Conservation (phyloP, 2,329 filamentous ascomycete species). For the Xylariaceae sp. region DNA sequence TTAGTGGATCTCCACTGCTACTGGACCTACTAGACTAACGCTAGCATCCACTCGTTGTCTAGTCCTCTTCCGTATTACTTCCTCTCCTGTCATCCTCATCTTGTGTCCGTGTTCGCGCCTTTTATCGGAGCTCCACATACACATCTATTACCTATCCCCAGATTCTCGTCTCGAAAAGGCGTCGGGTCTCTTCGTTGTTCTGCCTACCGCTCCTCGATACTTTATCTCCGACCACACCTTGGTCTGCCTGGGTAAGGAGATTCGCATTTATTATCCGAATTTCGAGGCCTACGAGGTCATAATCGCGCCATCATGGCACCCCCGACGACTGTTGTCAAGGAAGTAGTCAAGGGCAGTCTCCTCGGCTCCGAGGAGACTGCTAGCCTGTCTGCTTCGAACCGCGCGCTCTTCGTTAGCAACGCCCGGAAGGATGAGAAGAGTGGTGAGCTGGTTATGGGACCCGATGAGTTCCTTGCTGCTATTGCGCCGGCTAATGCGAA, state of each 20-base stretch:
- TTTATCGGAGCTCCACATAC: conserved; percentile 22
- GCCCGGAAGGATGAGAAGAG: conserved; percentile 68
- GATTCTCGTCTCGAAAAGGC: conserved; percentile 8
- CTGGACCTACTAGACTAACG: neutral
- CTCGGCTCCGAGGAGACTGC: conserved; percentile 56
- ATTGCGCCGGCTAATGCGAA: conserved; percentile 83
- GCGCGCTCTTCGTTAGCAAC: conserved; percentile 68
- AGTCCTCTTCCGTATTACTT: neutral
- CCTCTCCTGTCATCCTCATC: neutral
- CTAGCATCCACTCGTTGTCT: conserved; percentile 8
- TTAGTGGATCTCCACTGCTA: no score
- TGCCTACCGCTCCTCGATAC: neutral
- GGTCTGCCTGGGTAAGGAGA: conserved; percentile 6
- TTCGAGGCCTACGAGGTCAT: neutral
- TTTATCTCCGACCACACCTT: conserved; percentile 4
- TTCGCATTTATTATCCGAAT: neutral
- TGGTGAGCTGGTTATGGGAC: conserved; percentile 74
- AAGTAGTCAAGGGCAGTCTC: conserved; percentile 73
- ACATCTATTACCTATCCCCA: neutral
- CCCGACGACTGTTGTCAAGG: conserved; percentile 54
- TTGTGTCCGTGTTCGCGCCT: conserved; percentile 18
- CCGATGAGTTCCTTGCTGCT: conserved; percentile 84
- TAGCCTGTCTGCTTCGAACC: conserved; percentile 68
- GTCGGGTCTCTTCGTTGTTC: conserved; percentile 4
- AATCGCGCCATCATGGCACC: conserved; percentile 36